Evolutionary conservation across 129 eudicot species (phyloP).

Genomic region (Ambrosia trifida): DNA sequence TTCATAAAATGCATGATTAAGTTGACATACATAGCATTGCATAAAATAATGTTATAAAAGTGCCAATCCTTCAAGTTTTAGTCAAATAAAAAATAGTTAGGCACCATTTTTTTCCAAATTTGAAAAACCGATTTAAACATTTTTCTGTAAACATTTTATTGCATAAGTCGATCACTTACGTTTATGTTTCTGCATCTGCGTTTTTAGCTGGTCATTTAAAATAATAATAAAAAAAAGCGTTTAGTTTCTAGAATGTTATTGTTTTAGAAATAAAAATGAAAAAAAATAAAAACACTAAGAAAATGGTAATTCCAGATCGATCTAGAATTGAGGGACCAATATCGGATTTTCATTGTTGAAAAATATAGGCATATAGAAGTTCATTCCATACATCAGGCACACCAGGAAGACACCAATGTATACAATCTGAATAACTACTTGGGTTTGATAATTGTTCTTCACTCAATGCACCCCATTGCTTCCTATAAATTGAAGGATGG

Average conservation of each 20-base stretch:
- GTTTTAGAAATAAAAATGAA: neutral
- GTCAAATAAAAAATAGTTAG: too few species aligned
- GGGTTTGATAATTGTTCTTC: constrained; percentile 58
- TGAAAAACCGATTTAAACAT: too few species aligned
- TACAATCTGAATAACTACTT: constrained; percentile 62
- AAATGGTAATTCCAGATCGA: neutral
- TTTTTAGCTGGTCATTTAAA: too few species aligned
- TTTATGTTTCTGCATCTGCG: too few species aligned
- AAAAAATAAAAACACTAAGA: neutral
- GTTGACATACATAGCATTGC: too few species aligned
- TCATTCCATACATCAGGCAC: constrained; percentile 89
- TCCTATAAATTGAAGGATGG: constrained; percentile 72
- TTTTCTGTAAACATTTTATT: too few species aligned
- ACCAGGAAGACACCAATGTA: constrained; percentile 95
- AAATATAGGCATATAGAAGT: constrained; percentile 57
- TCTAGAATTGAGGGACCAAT: neutral
- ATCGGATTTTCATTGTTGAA: constrained; percentile 29
- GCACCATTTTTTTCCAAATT: too few species aligned
- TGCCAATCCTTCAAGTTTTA: too few species aligned
- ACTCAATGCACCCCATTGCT: constrained; percentile 70
- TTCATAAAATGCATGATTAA: too few species aligned
- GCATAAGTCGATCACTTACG: too few species aligned
- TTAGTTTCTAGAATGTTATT: neutral
- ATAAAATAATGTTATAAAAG: too few species aligned
- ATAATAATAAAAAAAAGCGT: too few species aligned